Base-by-base conservation (phyloP, 495 filamentous ascomycete genomes). In the Penicillium mononematosum region DNA sequence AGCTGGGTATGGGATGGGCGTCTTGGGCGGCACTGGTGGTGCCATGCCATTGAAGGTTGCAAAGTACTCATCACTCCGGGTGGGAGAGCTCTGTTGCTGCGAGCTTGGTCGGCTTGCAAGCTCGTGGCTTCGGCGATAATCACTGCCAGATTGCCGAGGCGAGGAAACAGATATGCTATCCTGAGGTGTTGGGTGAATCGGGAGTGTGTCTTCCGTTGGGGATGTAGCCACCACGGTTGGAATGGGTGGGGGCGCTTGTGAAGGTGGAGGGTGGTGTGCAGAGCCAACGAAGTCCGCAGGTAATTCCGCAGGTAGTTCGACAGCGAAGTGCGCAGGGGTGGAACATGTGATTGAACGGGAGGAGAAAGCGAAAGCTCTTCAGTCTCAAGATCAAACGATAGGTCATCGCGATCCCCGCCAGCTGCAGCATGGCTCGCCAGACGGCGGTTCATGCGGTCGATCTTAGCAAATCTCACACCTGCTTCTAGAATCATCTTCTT, bases 1-100 rank as follows among this genome's bases (percentile, higher is more conserved):
- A 36, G 72, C 66, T 3, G 75, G 75, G 48, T 78, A 86, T 1
- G 79, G 83, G 12, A 94, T 83, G 1, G 91, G 91, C 0, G 89
- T 96, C 71, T 94, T 94, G 11, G 91, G 90, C 10, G 91, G 91
- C 22, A 93, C 64, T 0, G 92, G 92, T 34, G 92, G 92, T 0
- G 91, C 86, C 58, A 79, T 77, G 41, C 77, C 77, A 19, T 71
- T 74, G 42, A 59, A 43, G n/a, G 64, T 53, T 4, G 71, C 56
- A 58, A 67, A 36, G 52, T 76, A 63, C 56, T 85, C 74, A 62
- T 70, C 59, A 70, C 75, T 84, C 51, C 67, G 70, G 38, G 69
- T 72, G 34, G 79, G 74, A 19, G 76, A 76, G 41, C 58, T 58
- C 48, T 78, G 75, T 29, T 74, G 70, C 22, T 76, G 64, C 32